Percentiles rank a stretch among this genome's conserved stretches.
phyloP scores from a whole-genome alignment of 495 filamentous ascomycete genomes.

The Penicillium pancosmium region DNA sequence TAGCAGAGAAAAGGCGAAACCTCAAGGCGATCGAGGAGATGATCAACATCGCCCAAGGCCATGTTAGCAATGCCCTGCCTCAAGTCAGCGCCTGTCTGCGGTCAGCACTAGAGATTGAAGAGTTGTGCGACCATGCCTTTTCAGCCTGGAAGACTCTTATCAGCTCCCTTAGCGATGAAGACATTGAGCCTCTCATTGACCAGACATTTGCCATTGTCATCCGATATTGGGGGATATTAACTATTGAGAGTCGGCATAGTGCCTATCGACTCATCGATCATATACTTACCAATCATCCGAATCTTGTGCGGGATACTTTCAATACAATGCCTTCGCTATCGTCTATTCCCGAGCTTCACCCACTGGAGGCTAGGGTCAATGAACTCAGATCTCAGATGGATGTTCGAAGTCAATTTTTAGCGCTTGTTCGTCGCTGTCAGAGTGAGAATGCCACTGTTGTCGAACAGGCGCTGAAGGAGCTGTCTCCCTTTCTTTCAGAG shows the following conservation, averaged over 20 bases:
- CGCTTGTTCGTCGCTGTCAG: constrained; percentile 70
- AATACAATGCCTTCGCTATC: constrained; percentile 76
- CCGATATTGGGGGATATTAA: constrained; percentile 74
- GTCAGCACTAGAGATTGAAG: constrained; percentile 72
- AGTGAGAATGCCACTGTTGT: constrained; percentile 88
- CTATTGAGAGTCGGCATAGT: constrained; percentile 56
- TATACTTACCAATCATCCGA: constrained; percentile 63
- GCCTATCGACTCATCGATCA: constrained; percentile 63
- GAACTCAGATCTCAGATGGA: constrained; percentile 62
- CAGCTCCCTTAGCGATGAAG: constrained; percentile 69
- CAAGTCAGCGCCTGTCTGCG: constrained; percentile 86
- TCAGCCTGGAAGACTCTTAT: constrained; percentile 83
- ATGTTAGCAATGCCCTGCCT: constrained; percentile 77
- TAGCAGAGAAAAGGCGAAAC: constrained; percentile 72
- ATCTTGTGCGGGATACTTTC: constrained; percentile 63
- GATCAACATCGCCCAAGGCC: constrained; percentile 69
- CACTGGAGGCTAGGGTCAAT: constrained; percentile 63
- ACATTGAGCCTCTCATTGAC: constrained; percentile 77
- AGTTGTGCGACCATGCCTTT: constrained; percentile 76
- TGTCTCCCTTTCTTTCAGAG: constrained; percentile 67
- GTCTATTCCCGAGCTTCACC: constrained; percentile 67
- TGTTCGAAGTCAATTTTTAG: constrained; percentile 62
- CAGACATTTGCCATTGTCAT: constrained; percentile 86
- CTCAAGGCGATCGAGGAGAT: constrained; percentile 86
- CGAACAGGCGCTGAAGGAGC: constrained; percentile 73